Evolutionary conservation across 192 early-diverging fungal species (phyloP), one percentile per base, ranked within the genome.

Genomic region (Cetraspora pellucida): DNA sequence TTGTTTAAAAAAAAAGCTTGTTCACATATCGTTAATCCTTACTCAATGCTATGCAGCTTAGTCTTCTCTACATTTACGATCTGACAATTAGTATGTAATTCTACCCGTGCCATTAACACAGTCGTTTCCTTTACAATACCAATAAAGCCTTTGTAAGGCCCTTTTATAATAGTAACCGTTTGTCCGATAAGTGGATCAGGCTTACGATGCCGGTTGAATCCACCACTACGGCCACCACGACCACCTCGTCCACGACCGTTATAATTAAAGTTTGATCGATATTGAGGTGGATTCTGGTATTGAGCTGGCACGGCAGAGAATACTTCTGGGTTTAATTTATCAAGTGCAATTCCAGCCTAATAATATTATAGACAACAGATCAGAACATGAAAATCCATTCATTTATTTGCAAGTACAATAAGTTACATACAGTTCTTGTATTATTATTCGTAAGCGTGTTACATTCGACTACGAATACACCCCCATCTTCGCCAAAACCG

Each of bases 121-220:
- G 87, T 85, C 0, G 91, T 87, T 47, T 97, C 96, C 78, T 97
- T 97, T 44, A 96, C 95, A 68, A 98, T 95, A 21, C 98, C 98
- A 21, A 96, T 82, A 81, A 97, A 99, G n/a, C 96, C 96, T 80
- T 99, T 99, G 87, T 93, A 95, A 16, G 94, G 93, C 11, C 98
- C 98, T 31, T 89, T 86, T 14, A 87, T 89, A 50, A 96, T 92
- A 37, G 89, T 90, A 11, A 97, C 96, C 0, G 93, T 95, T 76
- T 93, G 90, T 50, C 87, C 87, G 10, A 97, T 84, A 54, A 90
- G 59, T 27, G 83, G 81, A 72, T 88, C 88, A 85, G 13, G 50
- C 16, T 54, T 54, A 19, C 50, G 81, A 25, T 85, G 83, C 44
- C 88, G 81, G 21, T 88, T 88, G 73, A 81, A 82, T 77, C 85